Conservation (phyloP, 495 filamentous ascomycete genomes). For the Penicillium odoratum region DNA sequence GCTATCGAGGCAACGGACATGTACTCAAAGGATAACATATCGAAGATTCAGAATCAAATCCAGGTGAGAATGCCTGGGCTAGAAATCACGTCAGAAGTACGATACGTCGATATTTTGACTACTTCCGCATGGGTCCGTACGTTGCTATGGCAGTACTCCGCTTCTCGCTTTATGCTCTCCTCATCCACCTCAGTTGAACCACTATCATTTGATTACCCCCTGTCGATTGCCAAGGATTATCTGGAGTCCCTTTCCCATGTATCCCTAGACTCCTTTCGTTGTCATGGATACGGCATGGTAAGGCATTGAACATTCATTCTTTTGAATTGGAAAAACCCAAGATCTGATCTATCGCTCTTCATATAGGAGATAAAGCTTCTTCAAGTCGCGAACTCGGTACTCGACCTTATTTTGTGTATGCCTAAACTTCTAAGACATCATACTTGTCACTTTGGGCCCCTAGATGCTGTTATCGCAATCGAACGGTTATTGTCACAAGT, state of each 20-base stretch:
- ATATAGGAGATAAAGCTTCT: conserved; percentile 17
- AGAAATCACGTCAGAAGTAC: conserved; percentile 11
- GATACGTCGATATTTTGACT: conserved; percentile 19
- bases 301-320: background rate
- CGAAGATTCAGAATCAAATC: conserved; percentile 7
- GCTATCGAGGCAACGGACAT: conserved; percentile 8
- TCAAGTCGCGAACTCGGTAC: conserved; percentile 19
- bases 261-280: conserved; percentile 12
- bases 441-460: conserved; percentile 11
- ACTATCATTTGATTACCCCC: conserved; percentile 19
- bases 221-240: conserved; percentile 19
- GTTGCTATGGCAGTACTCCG: conserved; percentile 22
- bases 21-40: conserved; percentile 11
- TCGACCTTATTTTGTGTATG: conserved; percentile 18
- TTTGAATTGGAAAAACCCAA: background rate
- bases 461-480: conserved; percentile 15
- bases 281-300: conserved; percentile 24
- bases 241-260: conserved; percentile 15
- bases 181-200: conserved; percentile 16
- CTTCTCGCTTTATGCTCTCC: conserved; percentile 23
- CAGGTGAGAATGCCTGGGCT: conserved; percentile 4
- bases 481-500: conserved; percentile 13
- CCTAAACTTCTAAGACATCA: conserved; percentile 12
- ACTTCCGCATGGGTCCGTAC: conserved; percentile 21
- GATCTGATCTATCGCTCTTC: background rate